Evolutionary conservation across 805 yeast genomes (phyloP).

Genomic region (Wickerhamiella nectarea): DNA sequence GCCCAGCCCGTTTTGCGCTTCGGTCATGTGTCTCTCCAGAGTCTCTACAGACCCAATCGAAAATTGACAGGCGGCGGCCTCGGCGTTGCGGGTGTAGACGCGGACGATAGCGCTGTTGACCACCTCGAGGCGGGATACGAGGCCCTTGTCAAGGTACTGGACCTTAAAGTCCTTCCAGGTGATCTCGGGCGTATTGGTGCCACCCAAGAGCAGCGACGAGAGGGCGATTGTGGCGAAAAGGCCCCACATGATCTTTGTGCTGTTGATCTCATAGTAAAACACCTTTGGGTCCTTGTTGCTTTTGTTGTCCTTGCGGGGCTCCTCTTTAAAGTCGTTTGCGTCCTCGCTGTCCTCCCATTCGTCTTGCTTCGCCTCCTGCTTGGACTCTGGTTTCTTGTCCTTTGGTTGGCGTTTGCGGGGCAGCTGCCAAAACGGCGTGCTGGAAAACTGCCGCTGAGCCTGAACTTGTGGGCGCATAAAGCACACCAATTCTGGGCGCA

Average conservation of each 20-base stretch:
- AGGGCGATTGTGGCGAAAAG: constrained; percentile 16
- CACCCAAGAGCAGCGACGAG: constrained; percentile 16
- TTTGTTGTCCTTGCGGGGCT: neutral
- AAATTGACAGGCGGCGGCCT: constrained; percentile 44
- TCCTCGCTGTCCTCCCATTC: constrained; percentile 8
- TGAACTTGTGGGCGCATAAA: too few species aligned
- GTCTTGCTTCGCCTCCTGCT: neutral
- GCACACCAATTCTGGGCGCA: too few species aligned
- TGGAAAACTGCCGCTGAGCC: neutral
- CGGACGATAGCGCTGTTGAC: constrained; percentile 54
- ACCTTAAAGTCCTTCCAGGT: constrained; percentile 77
- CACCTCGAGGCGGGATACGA: constrained; percentile 60
- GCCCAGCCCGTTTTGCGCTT: constrained; percentile 53
- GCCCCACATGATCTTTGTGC: constrained; percentile 19
- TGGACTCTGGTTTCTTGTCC: neutral
- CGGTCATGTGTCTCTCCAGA: constrained; percentile 71
- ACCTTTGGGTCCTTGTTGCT: neutral
- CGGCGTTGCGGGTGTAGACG: constrained; percentile 22
- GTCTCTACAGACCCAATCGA: constrained; percentile 79
- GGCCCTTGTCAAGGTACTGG: constrained; percentile 62
- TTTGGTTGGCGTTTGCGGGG: neutral
- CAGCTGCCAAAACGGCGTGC: neutral
- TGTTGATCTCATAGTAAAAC: constrained; percentile 13
- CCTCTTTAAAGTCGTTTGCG: neutral
- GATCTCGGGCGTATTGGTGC: constrained; percentile 24